Evolutionary conservation across 2,329 filamentous ascomycete species (phyloP).

Genomic region (Aspergillus clavatus): DNA sequence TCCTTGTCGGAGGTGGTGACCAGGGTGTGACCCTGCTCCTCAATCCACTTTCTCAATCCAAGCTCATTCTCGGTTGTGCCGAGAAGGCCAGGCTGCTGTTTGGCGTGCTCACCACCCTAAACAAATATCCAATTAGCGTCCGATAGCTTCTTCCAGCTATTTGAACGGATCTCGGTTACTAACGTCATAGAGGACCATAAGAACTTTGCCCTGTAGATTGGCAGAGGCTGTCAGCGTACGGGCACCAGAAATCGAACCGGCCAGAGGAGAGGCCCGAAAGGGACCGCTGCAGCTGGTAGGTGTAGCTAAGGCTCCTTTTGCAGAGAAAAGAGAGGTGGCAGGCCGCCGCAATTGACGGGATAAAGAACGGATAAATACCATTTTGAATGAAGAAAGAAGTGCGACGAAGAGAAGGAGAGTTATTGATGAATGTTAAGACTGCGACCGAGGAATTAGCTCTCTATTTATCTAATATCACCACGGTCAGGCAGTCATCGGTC

Average conservation of each 20-base stretch:
- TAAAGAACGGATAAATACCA: slow-evolving; percentile 61
- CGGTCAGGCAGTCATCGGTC: not conserved
- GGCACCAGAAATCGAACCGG: slow-evolving; percentile 46
- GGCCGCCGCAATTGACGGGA: slow-evolving; percentile 53
- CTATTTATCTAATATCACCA: not conserved
- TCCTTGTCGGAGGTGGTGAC: slow-evolving; percentile 98
- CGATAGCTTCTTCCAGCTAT: slow-evolving; percentile 1
- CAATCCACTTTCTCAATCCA: slow-evolving; percentile 93
- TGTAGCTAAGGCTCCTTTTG: slow-evolving; percentile 33
- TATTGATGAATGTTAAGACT: not conserved
- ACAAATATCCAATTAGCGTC: slow-evolving; percentile 10
- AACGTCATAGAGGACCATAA: slow-evolving; percentile 89
- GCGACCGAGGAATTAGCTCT: slow-evolving; percentile 10
- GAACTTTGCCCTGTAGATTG: slow-evolving; percentile 84
- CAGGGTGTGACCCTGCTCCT: slow-evolving; percentile 92
- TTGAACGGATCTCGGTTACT: slow-evolving; percentile 30
- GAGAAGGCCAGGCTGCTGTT: slow-evolving; percentile 80
- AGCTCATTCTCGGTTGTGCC: slow-evolving; percentile 99
- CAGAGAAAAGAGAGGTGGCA: slow-evolving; percentile 49
- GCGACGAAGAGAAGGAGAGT: not conserved
- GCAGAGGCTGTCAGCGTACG: slow-evolving; percentile 62
- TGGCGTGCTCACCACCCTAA: slow-evolving; percentile 79
- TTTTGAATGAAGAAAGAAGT: slow-evolving; percentile 36
- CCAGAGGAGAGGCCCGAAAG: slow-evolving; percentile 33
- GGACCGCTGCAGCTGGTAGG: slow-evolving; percentile 22